Conservation (phyloP, 192 early-diverging fungal species). For the Umbelopsis vinacea region DNA sequence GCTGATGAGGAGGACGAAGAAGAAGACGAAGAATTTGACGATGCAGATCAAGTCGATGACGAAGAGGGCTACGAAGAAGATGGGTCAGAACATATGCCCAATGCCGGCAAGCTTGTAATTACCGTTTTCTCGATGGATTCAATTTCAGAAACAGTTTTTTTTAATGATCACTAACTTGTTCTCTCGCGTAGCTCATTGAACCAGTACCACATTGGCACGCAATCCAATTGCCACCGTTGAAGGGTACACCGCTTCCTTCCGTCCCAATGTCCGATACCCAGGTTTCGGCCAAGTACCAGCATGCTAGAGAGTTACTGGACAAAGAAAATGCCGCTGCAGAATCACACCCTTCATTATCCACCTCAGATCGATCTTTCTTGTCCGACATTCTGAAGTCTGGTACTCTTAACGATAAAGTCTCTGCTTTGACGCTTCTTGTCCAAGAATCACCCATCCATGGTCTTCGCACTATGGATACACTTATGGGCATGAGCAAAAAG, state of each 20-base stretch:
- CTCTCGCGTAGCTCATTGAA: constrained; percentile 27
- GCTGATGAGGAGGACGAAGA: constrained; percentile 28
- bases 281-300: constrained; percentile 26
- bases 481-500: constrained; percentile 88
- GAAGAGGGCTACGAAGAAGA: constrained; percentile 26
- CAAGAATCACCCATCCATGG: constrained; percentile 92
- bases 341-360: constrained; percentile 60
- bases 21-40: constrained; percentile 30
- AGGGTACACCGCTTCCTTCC: not conserved
- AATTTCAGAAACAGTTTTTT: not conserved
- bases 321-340: constrained; percentile 66
- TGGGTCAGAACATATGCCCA: constrained; percentile 1
- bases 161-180: not conserved
- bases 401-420: constrained; percentile 92
- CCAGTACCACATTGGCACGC: constrained; percentile 42
- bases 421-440: constrained; percentile 89
- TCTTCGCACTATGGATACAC: constrained; percentile 67
- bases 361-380: constrained; percentile 86
- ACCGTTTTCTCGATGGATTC: not conserved
- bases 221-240: constrained; percentile 18
- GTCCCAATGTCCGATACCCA: constrained; percentile 9
- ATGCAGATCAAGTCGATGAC: constrained; percentile 25
- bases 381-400: constrained; percentile 88
- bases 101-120: not conserved
- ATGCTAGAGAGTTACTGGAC: constrained; percentile 67